Conservation (phyloP, 768 basidiomycete species). For the Phanerochaete sordida region DNA sequence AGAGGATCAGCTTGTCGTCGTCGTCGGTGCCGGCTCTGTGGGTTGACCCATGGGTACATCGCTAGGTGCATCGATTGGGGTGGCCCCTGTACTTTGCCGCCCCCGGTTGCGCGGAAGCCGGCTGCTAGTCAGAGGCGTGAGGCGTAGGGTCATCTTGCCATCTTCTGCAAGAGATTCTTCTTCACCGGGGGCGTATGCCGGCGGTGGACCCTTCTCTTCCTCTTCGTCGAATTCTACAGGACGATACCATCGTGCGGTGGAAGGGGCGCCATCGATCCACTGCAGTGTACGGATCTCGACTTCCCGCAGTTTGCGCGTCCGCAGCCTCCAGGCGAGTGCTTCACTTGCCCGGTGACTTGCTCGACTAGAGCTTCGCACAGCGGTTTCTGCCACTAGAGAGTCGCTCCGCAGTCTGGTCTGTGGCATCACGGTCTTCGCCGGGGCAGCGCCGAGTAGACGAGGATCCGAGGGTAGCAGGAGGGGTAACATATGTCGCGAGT, state of each 20-base stretch:
- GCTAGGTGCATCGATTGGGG: not conserved
- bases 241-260: slow-evolving; percentile 59
- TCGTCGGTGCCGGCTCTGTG: not conserved
- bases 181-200: slow-evolving; percentile 28
- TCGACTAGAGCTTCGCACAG: slow-evolving; percentile 35
- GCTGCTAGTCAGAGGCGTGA: slow-evolving; percentile 65
- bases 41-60: not conserved
- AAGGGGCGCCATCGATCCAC: slow-evolving; percentile 66
- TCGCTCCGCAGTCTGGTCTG: slow-evolving; percentile 29
- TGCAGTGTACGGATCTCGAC: slow-evolving; percentile 57
- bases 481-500: slow-evolving; percentile 92
- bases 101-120: slow-evolving; percentile 58
- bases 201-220: slow-evolving; percentile 26
- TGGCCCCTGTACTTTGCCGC: slow-evolving; percentile 28
- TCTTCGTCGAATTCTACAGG: slow-evolving; percentile 39
- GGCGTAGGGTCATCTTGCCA: slow-evolving; percentile 31
- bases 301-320: slow-evolving; percentile 57
- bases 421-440: slow-evolving; percentile 41
- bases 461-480: slow-evolving; percentile 81
- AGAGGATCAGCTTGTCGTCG: not conserved
- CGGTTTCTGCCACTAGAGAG: slow-evolving; percentile 24
- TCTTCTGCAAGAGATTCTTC: slow-evolving; percentile 20
- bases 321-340: slow-evolving; percentile 55
- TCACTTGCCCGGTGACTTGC: slow-evolving; percentile 33
- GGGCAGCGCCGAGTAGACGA: slow-evolving; percentile 68